A percentile compares a stretch with the other conserved stretches of the same genome.
Evolutionary conservation across 441 rosid species (phyloP).

Genomic region (Omphalea diandra): DNA sequence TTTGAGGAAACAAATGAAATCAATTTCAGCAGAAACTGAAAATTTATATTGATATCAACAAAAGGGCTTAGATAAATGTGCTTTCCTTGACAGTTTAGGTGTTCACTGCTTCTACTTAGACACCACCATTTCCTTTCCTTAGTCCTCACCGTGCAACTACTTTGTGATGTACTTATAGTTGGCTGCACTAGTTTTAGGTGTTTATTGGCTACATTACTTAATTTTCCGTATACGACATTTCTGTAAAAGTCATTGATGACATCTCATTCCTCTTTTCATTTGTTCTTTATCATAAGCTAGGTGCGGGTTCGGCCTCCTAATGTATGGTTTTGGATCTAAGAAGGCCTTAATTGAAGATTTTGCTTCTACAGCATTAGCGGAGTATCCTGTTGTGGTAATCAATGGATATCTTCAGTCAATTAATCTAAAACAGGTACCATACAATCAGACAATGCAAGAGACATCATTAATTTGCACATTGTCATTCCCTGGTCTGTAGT

Average conservation of each 20-base stretch:
- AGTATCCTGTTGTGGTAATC: slow-evolving; percentile 76
- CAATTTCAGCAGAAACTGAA: not conserved
- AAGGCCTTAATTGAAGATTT: slow-evolving; percentile 77
- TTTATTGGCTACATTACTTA: not conserved
- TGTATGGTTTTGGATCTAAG: slow-evolving; percentile 96
- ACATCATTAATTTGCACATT: slow-evolving; percentile 1
- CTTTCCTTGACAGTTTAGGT: not conserved
- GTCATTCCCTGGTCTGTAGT: not conserved
- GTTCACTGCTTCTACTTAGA: not conserved
- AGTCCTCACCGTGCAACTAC: not conserved
- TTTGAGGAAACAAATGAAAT: not conserved
- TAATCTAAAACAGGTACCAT: slow-evolving; percentile 76
- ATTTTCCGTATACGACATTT: not conserved
- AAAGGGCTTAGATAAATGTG: not conserved
- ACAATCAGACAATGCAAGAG: not conserved
- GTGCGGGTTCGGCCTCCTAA: slow-evolving; percentile 88
- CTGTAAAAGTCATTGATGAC: not conserved
- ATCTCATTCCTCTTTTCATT: not conserved
- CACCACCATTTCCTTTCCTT: not conserved
- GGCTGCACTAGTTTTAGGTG: not conserved
- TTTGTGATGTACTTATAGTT: not conserved
- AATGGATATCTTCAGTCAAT: slow-evolving; percentile 87
- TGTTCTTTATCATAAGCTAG: slow-evolving; percentile 32
- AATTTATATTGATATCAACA: not conserved
- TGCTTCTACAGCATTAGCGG: slow-evolving; percentile 68